These are phyloP conservation scores for Trichosporon asahii DNA, from an alignment of 1,284 basidiomycete genomes.

Conservation along the genomic window DNA sequence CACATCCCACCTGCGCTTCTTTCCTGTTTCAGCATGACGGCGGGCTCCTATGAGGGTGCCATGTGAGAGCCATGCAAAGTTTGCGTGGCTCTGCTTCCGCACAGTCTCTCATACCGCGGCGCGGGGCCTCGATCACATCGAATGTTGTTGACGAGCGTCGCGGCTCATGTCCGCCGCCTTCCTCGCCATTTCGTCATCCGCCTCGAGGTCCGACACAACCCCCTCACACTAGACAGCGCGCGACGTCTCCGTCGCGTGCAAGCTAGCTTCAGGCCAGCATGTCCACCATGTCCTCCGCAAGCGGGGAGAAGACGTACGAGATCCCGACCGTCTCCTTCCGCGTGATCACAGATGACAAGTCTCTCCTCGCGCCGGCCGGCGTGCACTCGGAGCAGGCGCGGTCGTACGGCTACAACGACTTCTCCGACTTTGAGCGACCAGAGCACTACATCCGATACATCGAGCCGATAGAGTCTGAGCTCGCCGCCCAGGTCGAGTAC, in stretches of 20 bases:
- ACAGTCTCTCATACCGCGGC: neutral
- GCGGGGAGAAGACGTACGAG: conserved; percentile 37
- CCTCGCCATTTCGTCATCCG: neutral
- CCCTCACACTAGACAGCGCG: neutral
- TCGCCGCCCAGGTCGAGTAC: conserved; percentile 92
- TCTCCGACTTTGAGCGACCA: conserved; percentile 68
- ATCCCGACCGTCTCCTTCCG: conserved; percentile 49
- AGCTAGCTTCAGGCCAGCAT: conserved; percentile 20
- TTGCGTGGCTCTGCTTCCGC: neutral
- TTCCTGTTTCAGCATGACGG: neutral
- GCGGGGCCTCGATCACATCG: neutral
- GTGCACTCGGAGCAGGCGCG: conserved; percentile 45
- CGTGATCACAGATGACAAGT: conserved; percentile 43
- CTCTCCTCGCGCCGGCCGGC: conserved; percentile 35
- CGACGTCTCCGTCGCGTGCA: neutral
- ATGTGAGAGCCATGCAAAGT: neutral
- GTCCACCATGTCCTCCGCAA: conserved; percentile 31
- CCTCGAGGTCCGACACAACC: neutral
- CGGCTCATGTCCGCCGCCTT: neutral
- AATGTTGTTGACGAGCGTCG: neutral
- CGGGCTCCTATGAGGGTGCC: neutral
- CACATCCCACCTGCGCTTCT: neutral
- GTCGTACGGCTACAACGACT: conserved; percentile 63
- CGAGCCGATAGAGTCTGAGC: conserved; percentile 88
- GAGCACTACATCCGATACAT: conserved; percentile 88